These are phyloP conservation scores for Teunomyces funiuensis DNA, from an alignment of 805 yeast genomes.

Conservation along the genomic window DNA sequence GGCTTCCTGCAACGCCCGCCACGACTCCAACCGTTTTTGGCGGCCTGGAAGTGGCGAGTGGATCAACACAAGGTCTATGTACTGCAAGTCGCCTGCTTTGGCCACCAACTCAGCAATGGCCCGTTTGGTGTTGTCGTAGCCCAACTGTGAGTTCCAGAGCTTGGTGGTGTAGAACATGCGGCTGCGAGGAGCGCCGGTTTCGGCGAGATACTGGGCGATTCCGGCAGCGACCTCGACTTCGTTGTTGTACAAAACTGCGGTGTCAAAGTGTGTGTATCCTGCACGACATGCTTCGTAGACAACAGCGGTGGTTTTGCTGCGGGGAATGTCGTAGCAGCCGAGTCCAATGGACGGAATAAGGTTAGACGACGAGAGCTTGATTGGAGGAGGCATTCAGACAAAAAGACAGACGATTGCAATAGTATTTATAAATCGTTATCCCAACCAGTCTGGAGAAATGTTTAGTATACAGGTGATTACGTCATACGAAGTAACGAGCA, in stretches of 20 bases:
- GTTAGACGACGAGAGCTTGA: constrained; percentile 30
- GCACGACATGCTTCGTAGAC: constrained; percentile 60
- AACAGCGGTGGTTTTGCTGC: constrained; percentile 31
- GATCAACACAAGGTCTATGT: constrained; percentile 70
- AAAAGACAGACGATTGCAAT: no score
- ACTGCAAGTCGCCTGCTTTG: constrained; percentile 53
- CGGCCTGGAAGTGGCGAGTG: constrained; percentile 53
- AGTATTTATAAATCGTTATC: no score
- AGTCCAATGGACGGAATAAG: constrained; percentile 48
- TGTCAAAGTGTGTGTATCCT: constrained; percentile 74
- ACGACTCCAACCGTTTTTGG: constrained; percentile 47
- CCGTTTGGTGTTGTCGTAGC: constrained; percentile 41
- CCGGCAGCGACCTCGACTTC: constrained; percentile 71
- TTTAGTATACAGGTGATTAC: no score
- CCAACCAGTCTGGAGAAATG: no score
- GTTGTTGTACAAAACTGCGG: constrained; percentile 69
- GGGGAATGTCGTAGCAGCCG: constrained; percentile 48
- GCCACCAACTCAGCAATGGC: constrained; percentile 60
- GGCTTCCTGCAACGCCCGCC: constrained; percentile 56
- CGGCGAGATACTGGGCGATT: constrained; percentile 43
- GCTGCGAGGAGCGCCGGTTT: constrained; percentile 24
- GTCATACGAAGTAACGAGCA: no score
- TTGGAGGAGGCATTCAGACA: constrained; percentile 1
- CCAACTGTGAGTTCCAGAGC: constrained; percentile 52
- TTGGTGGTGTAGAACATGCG: constrained; percentile 60